Evolutionary conservation across 352 stramenopile species (phyloP), one percentile per base, ranked within the genome.

Genomic region (Phytopythium cucurbitacearum): DNA sequence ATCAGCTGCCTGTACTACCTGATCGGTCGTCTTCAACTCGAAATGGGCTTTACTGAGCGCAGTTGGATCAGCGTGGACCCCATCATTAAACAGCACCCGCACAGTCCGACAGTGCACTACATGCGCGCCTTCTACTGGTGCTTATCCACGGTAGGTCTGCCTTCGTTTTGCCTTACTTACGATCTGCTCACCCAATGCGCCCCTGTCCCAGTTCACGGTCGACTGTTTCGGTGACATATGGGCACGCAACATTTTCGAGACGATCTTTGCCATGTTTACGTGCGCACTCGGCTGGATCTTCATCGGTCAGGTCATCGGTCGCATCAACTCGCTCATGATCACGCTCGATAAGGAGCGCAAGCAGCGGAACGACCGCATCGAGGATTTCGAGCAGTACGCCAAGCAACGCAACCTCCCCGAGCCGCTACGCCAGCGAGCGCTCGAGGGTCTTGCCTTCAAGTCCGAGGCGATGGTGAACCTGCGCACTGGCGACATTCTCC

Each of bases 71-170:
- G 62, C 21, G 52, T 70, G 15, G 80, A 91, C 40, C 49, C 71
- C 7, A 69, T 91, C 38, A 39, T 91, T 2, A 47, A 40, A 2
- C 69, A 87, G 35, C 72, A 88, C 34, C 77, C 80, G 4, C 47
- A 85, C 34, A 69, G 71, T 8, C 55, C 71, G 0, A 48, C 66
- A 0, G 60, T 87, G 16, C 75, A 87, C 53, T 91, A 91, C 55
- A 80, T 89, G 59, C 80, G 80, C 41, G 62, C 77, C n/a, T 76
- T 91, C 60, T 91, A 91, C 28, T 91, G 80, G 80, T 89, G 71
- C 36, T 64, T 91, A 10, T 87, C 74, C 0, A 73, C 80, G 48
- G 79, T 89, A 69, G 46, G 72, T 76, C 4, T 15, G 16, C 5
- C 15, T 50, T 21, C 40, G 8, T 21, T 39, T 40, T n/a, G 7